Base-by-base conservation (phyloP, 805 yeast species). In the Myxozyma mucilagina region DNA sequence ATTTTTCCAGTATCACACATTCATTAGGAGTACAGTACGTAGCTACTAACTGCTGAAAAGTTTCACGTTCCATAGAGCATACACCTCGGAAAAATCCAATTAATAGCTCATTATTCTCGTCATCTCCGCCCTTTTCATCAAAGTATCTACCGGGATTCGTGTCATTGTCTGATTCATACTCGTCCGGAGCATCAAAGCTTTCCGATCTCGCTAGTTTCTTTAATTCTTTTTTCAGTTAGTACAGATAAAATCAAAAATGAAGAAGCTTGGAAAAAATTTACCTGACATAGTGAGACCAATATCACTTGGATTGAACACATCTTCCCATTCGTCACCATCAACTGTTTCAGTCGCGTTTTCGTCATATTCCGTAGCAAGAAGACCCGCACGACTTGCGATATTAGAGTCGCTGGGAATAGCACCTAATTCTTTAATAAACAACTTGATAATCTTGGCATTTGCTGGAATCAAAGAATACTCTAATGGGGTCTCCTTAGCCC, bases 371-470 rank as follows among this genome's bases (percentile, higher is more conserved):
- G 4, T 56, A 59, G 10, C 62, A 52, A 71, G 44, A 72, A 61
- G 68, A 70, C 53, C 78, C 79, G 24, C 71, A 69, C 49, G 55
- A 49, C 55, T 45, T 9, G 63, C 47, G 0, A 80, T 75, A 60
- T 77, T 78, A 0, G 83, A 81, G 63, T 80, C 85, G 56, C 78
- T 80, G 34, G 79, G 76, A 65, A 89, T 96, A 66, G 85, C 84
- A 29, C 79, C 80, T 52, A 91, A 76, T 71, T 93, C 98, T 34
- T 82, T 77, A 3, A 87, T 72, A 51, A 93, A 79, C 24, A 92
- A 74, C 69, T 87, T 87, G 50, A 90, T 71, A 24, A 93, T 90
- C 70, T 90, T 91, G 45, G 80, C 78, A 14, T 87, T 82, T 0
- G 90, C 89, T 0, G 92, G 78, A 1, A 91, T 79, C 69, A 81